These are phyloP conservation scores for Fusarium sp. DNA, from an alignment of 2,329 filamentous ascomycete species.

Conservation along the genomic window DNA sequence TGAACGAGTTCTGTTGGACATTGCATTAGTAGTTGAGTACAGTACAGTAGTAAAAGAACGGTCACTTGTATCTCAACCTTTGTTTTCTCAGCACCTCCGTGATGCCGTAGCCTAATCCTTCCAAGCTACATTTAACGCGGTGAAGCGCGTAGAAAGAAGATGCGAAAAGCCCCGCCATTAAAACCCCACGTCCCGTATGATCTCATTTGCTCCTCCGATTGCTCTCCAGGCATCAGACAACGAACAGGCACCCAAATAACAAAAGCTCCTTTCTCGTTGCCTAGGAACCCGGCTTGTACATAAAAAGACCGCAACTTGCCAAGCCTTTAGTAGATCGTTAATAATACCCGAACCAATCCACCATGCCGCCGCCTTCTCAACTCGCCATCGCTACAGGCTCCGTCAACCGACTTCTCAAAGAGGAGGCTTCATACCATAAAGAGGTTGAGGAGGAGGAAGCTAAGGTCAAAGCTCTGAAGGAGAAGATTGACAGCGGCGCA, in stretches of 20 bases:
- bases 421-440: conserved; percentile 89
- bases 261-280: not conserved
- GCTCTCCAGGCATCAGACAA: conserved; percentile 31
- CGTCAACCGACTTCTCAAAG: conserved; percentile 87
- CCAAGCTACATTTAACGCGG: not conserved
- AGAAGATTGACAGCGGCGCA: conserved; percentile 63
- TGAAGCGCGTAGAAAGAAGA: conserved; percentile 10
- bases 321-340: not conserved
- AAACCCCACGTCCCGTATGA: conserved; percentile 45
- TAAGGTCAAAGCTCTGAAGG: conserved; percentile 75
- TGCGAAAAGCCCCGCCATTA: conserved; percentile 42
- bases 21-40: conserved; percentile 22
- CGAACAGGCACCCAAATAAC: conserved; percentile 38
- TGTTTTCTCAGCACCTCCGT: not conserved
- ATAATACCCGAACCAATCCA: conserved; percentile 25
- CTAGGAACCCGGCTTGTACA: not conserved
- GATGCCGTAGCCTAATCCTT: not conserved
- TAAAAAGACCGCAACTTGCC: not conserved
- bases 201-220: conserved; percentile 43
- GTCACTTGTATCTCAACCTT: not conserved
- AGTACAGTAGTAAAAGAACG: conserved; percentile 26
- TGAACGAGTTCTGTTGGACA: conserved; percentile 29
- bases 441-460: conserved; percentile 82
- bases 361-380: conserved; percentile 81
- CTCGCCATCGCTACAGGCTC: conserved; percentile 84